Evolutionary conservation across 768 basidiomycete genomes (phyloP), one percentile per base, ranked within the genome.

Genomic region (Ramaria sp.): DNA sequence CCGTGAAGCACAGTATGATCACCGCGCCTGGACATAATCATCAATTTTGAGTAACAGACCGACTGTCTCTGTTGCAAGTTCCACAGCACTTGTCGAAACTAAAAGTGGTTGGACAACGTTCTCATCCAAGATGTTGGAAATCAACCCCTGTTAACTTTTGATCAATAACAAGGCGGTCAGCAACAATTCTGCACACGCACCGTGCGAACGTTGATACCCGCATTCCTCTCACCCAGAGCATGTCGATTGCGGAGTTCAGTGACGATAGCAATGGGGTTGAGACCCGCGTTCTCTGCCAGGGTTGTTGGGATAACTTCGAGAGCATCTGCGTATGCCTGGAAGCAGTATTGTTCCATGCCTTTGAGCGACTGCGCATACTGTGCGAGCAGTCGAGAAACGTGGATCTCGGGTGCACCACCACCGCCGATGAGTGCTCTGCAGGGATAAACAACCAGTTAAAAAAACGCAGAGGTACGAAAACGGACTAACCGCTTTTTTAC

Each of bases 291-390:
- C 73, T 99, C 96, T 24, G 96, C 96, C 20, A 99, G 77, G 0
- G 96, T 99, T 2, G 87, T 95, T 4, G 96, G 96, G 60, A 99
- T 98, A 60, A 98, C 89, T 70, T 98, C 96, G 50, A 99, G 78
- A 1, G 96, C 93, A 65, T 98, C 95, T 30, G 96, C 94, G 66
- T 92, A 99, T 3, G 93, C 94, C 65, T 96, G 91, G 83, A 97
- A 96, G 71, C 96, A 98, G 71, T 97, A 98, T 9, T 95, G 91
- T 70, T 98, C 94, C 87, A 97, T 97, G 50, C 96, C 95, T 70
- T 88, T 95, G 59, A 98, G 78, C 0, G 91, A 87, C 62, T 95
- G 91, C 1, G 93, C 84, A 63, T 95, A 81, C 69, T 96, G 90
- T 1, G 91, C 85, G 49, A 99, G 78, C 63, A 88, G 74, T 51